Evolutionary conservation across 768 basidiomycete species (phyloP), one percentile per base, ranked within the genome.

Genomic region (Termitomyces heimii): DNA sequence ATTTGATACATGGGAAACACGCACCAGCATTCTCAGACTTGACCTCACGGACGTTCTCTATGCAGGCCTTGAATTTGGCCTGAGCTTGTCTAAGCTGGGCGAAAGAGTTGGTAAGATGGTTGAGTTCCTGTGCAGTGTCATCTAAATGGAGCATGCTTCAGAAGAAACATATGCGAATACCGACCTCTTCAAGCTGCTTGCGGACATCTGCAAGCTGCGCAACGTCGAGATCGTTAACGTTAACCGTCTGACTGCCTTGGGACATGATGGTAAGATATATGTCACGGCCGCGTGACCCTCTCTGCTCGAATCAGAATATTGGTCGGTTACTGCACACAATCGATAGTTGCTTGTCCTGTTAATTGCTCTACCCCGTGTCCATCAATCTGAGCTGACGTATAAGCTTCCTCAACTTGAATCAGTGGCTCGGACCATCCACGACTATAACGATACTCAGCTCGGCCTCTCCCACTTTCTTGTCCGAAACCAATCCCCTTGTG

Each of bases 31-130:
- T 93, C 53, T 80, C 75, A 0, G 82, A 81, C 60, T 84, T 91
- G 2, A 97, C 73, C 65, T 94, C 85, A 14, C 72, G 74, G 1
- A 94, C 85, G 61, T 88, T 92, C 54, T 90, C 88, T 24, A 93
- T 81, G 66, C 96, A 96, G 7, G 85, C 76, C 61, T 83, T 86
- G 79, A 98, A 98, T 71, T 96, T 97, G 2, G 86, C 82, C 68
- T 98, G 94, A 0, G 94, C 96, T 62, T 89, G 86, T 69, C 93
- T 96, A 26, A 98, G 83, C 64, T 97, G 94, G 12, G 87, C 83
- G 67, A 94, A 98, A 32, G 94, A 96, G 64, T 83, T 89, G 12
- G 94, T 92, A 48, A 98, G 77, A 68, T 97, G 95, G 56, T 83
- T 88, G 47, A 99, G 73, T 79, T 99, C 96, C 95, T 98, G 69